phyloP scores from a whole-genome alignment of 2,329 filamentous ascomycete species.

The Botryotinia narcissicola region DNA sequence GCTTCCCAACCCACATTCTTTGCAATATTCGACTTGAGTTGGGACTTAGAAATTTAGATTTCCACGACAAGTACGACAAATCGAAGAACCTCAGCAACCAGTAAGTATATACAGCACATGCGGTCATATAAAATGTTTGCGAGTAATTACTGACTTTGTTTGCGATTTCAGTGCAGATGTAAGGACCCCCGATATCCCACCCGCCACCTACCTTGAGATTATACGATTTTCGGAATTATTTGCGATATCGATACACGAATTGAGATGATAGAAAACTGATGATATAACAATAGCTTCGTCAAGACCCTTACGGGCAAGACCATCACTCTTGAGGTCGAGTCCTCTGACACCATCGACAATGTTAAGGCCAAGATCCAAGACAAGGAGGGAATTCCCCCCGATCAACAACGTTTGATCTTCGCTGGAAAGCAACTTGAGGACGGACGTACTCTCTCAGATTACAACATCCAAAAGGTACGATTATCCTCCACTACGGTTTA shows the following conservation, averaged over 20 bases:
- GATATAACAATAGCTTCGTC: slow-evolving; percentile 72
- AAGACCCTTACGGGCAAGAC: slow-evolving; percentile 99
- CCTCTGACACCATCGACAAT: slow-evolving; percentile 99
- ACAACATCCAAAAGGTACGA: slow-evolving; percentile 97
- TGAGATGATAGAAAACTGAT: slow-evolving; percentile 25
- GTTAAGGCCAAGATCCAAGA: slow-evolving; percentile 99
- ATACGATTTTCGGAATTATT: not conserved
- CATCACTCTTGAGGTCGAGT: slow-evolving; percentile 99
- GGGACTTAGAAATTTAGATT: slow-evolving; percentile 22
- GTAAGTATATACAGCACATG: slow-evolving; percentile 46
- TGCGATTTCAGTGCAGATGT: slow-evolving; percentile 78
- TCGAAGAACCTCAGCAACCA: slow-evolving; percentile 45
- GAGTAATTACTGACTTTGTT: slow-evolving; percentile 40
- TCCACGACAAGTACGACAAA: slow-evolving; percentile 29
- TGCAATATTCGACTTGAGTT: slow-evolving; percentile 17
- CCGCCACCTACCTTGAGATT: slow-evolving; percentile 20
- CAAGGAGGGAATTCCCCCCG: slow-evolving; percentile 97
- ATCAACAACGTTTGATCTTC: slow-evolving; percentile 98
- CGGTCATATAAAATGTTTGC: slow-evolving; percentile 10
- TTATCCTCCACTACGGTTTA: not conserved
- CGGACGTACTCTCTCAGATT: slow-evolving; percentile 92
- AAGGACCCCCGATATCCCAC: slow-evolving; percentile 47
- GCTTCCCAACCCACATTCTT: slow-evolving; percentile 7
- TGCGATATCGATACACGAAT: slow-evolving; percentile 4
- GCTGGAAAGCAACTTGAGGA: slow-evolving; percentile 99